Base-by-base conservation (phyloP, 805 yeast species). In the Spathaspora hagerdaliae region DNA sequence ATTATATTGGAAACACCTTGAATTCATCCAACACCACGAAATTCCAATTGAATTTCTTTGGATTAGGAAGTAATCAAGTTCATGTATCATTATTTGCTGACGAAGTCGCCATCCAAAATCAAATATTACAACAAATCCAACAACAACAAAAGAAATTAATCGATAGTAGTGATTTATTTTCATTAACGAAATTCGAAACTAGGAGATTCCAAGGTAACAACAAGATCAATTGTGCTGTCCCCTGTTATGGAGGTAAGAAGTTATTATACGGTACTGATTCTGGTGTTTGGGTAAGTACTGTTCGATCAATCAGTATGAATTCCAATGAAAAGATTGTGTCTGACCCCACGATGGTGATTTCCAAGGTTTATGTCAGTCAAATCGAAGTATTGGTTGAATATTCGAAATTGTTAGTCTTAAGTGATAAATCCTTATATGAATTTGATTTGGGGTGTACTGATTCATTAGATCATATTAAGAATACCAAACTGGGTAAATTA, bases 241-340 rank as follows among this genome's bases (percentile, higher is more conserved):
- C 97, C 31, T 85, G 87, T 63, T 96, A 94, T 59, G 97, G 97
- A 43, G 98, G 98, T 15, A 79, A 96, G 52, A 87, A 91, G 60
- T 68, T 91, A 52, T 63, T 94, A 32, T 91, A 87, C 58, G 98
- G 98, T 37, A 90, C 98, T 0, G 96, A 89, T 59, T 77, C 85
- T 0, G 98, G 99, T 5, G 82, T 94, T 2, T 94, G 85, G 73
- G 79, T 89, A 39, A 81, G 94, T 38, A 89, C 89, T 57, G 78
- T 75, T n/a, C 63, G 78, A 37, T 78, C 80, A 7, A 78, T 75
- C 46, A 72, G 78, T 32, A 67, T 81, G 43, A 68, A 73, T 0
- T 69, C 77, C 7, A 72, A 71, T 40, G 75, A 71, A 45, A 70
- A 69, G 53, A 74, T 77, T 39, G 83, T 83, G 40, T 77, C 85